Base-by-base conservation (phyloP, 169 alveolate species). In the Plasmodium sp. region DNA sequence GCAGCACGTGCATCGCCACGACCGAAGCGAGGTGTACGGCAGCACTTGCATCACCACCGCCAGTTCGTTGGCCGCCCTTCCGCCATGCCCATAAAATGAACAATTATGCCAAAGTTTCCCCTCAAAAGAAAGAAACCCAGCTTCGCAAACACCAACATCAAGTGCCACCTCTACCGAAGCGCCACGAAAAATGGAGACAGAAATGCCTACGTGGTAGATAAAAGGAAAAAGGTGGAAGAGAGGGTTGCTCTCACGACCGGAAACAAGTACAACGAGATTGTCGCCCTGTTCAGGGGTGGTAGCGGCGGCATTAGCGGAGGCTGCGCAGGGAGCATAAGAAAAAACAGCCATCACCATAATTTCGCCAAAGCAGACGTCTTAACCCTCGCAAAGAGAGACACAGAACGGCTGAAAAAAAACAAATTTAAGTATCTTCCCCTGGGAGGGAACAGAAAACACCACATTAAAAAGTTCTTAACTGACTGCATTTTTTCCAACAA, bases 31-130 rank as follows among this genome's bases (percentile, higher is more conserved):
- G 22, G 62, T 51, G 62, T 14, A 51, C 22, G 2, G 3, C 12
- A 48, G 58, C 58, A 48, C 58, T 18, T 71, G 36, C 41, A 34
- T 36, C 10, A 16, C n/a, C 62, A 51, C 62, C 6, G 7, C 7
- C 62, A 2, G 9, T 14, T 51, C 62, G 27, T 16, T 14, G 9
- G 7, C 2, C 27, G 7, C 54, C 16, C 16, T 14, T 5, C 62
- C 56, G n/a, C 56, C 7, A 2, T n/a, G 33, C 34, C 22, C 56
- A 10, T 77, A 90, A 58, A 51, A 90, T 90, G 94, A 80, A 33
- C 71, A 86, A 90, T 90, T 90, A 90, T 90, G 94, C 83, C 4
- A 80, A 18, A 62, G 34, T 41, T 80, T 22, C 82, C 82, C 82
- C 51, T 90, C 36, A 90, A 80, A 88, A 88, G 56, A 51, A 88